Evolutionary conservation across 768 basidiomycete genomes (phyloP).

Genomic region (Psilocybe subaeruginosa): DNA sequence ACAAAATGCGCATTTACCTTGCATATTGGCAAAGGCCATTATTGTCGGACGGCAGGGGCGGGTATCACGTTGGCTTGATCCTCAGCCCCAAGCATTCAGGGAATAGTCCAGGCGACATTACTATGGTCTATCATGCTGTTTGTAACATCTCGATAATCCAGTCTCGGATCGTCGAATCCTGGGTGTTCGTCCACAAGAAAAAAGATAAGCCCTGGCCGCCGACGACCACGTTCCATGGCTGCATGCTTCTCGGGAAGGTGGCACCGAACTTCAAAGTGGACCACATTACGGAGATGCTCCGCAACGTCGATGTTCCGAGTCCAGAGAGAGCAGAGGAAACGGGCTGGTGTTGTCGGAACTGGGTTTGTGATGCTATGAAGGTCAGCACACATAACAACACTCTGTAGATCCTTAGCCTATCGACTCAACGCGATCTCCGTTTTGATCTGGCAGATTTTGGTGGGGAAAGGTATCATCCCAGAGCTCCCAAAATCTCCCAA

Average conservation of each 20-base stretch:
- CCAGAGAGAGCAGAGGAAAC: not conserved
- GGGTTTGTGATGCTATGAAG: not conserved
- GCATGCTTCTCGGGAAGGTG: not conserved
- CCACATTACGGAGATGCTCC: not conserved
- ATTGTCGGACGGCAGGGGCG: not conserved
- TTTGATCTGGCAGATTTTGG: no score
- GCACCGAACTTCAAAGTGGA: not conserved
- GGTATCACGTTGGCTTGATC: not conserved
- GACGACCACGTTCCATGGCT: not conserved
- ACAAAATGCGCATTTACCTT: not conserved
- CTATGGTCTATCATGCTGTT: not conserved
- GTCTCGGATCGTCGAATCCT: not conserved
- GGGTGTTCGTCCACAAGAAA: not conserved
- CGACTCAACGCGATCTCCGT: no score
- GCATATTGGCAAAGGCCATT: not conserved
- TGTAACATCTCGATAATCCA: not conserved
- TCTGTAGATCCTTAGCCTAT: no score
- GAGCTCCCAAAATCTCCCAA: no score
- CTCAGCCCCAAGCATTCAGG: not conserved
- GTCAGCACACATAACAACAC: not conserved
- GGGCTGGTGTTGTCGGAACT: not conserved
- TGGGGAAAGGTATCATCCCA: no score
- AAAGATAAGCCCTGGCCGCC: not conserved
- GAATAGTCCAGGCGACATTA: not conserved
- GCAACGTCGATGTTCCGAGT: not conserved